phyloP scores from a whole-genome alignment of 768 basidiomycete genomes.

The Solioccasus polychromus region DNA sequence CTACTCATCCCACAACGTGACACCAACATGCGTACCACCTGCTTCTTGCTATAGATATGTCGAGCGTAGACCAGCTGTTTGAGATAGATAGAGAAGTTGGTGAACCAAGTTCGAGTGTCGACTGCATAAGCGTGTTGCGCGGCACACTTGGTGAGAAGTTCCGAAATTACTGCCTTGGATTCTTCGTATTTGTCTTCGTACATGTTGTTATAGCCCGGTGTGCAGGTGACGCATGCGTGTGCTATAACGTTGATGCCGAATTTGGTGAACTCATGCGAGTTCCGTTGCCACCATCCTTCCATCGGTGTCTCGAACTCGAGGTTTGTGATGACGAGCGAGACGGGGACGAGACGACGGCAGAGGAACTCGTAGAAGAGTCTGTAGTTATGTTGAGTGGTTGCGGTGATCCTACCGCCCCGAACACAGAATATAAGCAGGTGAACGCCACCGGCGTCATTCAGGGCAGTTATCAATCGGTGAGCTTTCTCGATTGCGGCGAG shows the following conservation, averaged over 20 bases:
- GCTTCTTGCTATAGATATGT: constrained; percentile 19
- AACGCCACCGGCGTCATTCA: constrained; percentile 31
- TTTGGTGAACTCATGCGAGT: constrained; percentile 22
- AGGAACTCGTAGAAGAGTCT: constrained; percentile 37
- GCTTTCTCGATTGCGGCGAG: constrained; percentile 29
- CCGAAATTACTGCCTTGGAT: constrained; percentile 28
- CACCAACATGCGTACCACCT: constrained; percentile 25
- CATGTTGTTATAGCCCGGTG: constrained; percentile 28
- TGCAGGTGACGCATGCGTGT: constrained; percentile 33
- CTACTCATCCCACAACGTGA: constrained; percentile 25
- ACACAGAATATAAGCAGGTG: constrained; percentile 39
- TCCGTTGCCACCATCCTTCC: constrained; percentile 35
- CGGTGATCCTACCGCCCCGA: constrained; percentile 36
- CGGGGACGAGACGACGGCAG: constrained; percentile 37
- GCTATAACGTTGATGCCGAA: constrained; percentile 22
- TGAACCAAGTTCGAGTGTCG: constrained; percentile 25
- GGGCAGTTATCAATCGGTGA: constrained; percentile 28
- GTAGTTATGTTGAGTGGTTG: constrained; percentile 36
- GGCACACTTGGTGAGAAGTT: constrained; percentile 24
- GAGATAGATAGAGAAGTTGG: constrained; percentile 23
- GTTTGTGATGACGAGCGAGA: constrained; percentile 39
- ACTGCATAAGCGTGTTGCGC: constrained; percentile 16
- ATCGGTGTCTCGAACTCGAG: constrained; percentile 34
- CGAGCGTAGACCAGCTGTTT: constrained; percentile 21
- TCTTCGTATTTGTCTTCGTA: constrained; percentile 36